Base-by-base conservation (phyloP, 192 early-diverging fungal species). In the Coemansia sp. region DNA sequence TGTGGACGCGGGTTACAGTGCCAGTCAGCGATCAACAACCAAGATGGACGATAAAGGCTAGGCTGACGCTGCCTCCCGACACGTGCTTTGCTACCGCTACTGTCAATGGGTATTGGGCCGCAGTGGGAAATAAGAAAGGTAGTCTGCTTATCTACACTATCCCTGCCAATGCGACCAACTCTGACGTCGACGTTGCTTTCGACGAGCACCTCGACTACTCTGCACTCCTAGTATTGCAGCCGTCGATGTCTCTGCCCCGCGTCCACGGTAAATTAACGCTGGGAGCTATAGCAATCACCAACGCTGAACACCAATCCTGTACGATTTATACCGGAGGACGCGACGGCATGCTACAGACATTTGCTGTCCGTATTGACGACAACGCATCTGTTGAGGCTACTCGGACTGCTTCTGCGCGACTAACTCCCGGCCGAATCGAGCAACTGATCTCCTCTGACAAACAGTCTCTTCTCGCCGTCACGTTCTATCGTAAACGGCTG, bases 401-500 rank as follows among this genome's bases (percentile, higher is more conserved):
- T n/a, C 46, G 46, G 45, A 39, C 32, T 41, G 17, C 53, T 12
- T 31, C n/a, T 10, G 82, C 85, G n/a, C 87, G 86, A 62, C 80
- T 95, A 34, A 94, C 94, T 5, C 84, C 82, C 38, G 94, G 93
- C 7, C 90, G 91, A 88, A 57, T 94, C 31, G 93, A 94, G 74
- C 76, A 78, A 12, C 74, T 85, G 37, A 21, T 85, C 3, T 72
- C 38, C 15, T n/a, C 32, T 36, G 29, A 19, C 29, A 5, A 82
- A n/a, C 70, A 87, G 32, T 85, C 89, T 51, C 78, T 91, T 9
- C 59, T 91, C 0, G 74, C 91, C 4, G 80, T 91, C 23, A 90
- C 91, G 4, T 95, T 94, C 70, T 91, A 87, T 68, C 78, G 89
- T 29, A 91, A 91, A 58, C 75, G 88, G 25, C 84, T 94, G 44